phyloP scores from a whole-genome alignment of 1,139 yeast genomes.

The Candida sp. region DNA sequence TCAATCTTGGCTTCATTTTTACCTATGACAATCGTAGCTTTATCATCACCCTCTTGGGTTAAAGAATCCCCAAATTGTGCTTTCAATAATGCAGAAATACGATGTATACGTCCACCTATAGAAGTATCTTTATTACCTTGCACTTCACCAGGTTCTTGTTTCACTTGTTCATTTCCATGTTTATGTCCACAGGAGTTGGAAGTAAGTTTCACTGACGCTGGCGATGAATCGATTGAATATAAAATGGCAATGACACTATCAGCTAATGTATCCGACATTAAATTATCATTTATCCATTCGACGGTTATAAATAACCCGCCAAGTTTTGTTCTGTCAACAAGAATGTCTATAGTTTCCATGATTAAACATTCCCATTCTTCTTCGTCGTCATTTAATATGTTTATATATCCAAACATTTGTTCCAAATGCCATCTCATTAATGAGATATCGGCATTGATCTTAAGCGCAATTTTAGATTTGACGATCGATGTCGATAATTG shows the following conservation, averaged over 20 bases:
- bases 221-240: conserved; percentile 89
- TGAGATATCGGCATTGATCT: conserved; percentile 78
- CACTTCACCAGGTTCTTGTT: conserved; percentile 11
- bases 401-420: conserved; percentile 92
- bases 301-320: conserved; percentile 53
- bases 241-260: conserved; percentile 90
- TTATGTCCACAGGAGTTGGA: conserved; percentile 54
- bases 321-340: conserved; percentile 42
- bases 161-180: conserved; percentile 19
- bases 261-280: conserved; percentile 87
- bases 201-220: conserved; percentile 88
- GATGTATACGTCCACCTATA: conserved; percentile 52
- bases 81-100: conserved; percentile 60
- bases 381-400: conserved; percentile 59
- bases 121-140: conserved; percentile 25
- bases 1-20: conserved; percentile 68
- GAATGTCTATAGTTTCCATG: conserved; percentile 42
- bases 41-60: conserved; percentile 29
- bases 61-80: conserved; percentile 91
- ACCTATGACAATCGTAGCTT: conserved; percentile 66
- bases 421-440: conserved; percentile 85
- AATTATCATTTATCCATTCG: conserved; percentile 87
- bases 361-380: conserved; percentile 51
- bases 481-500: conserved; percentile 84
- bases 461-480: conserved; percentile 74